Base-by-base conservation (phyloP, 805 yeast species). In the Yamadazyma paraphyllophila region DNA sequence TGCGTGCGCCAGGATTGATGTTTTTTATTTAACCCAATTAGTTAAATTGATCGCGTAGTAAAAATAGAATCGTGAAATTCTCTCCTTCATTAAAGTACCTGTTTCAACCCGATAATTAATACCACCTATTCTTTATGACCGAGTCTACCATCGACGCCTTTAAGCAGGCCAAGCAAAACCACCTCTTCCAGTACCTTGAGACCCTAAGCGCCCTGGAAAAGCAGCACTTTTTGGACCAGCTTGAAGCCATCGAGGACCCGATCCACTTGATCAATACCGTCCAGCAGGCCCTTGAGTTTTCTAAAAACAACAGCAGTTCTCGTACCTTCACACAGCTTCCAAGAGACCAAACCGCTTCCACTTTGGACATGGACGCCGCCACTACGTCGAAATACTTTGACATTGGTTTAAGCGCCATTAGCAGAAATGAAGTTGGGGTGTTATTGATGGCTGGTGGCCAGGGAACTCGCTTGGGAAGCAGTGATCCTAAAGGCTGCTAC, bases 401-500 rank as follows among this genome's bases (percentile, higher is more conserved):
- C 2, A 35, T 67, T 12, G 99, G 99, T 11, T 63, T 83, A 13
- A 69, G 80, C 20, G 86, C 92, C 26, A 83, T 94, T 44, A 64
- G 78, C 13, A 63, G 71, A 11, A 84, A 84, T 52, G 80, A 85
- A 58, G 98, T 92, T 17, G 99, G 89, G 29, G 92, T 94, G 4
- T 74, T 94, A 36, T 73, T 94, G 43, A 85, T 94, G 87, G 97
- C 99, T 10, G 99, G 99, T 46, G 99, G 99, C 41, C 99, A 94
- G 66, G 99, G 99, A 27, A 87, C 97, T 7, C 77, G 99, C 51
- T 73, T 94, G 44, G 99, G 99, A 1, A 89, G 96, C 1, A 70
- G 82, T 3, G 80, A 72, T 20, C 99, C 99, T 31, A 94, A 94
- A 66, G 99, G 99, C 1, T 92, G 97, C 66, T 94, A 81, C 61